These are phyloP conservation scores for Echinosophora koreensis DNA, from an alignment of 306 rosid species.

Conservation along the genomic window DNA sequence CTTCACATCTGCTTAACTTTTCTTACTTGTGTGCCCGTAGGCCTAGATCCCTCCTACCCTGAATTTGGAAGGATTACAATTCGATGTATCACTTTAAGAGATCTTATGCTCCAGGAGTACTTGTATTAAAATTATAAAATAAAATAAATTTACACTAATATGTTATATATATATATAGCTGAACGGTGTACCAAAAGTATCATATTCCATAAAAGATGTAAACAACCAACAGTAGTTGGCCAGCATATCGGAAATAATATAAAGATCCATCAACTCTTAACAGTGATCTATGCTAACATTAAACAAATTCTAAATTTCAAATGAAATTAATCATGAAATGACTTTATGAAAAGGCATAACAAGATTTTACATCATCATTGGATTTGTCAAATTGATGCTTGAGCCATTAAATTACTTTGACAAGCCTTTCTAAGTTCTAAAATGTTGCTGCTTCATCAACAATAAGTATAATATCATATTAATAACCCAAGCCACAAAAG, in stretches of 20 bases:
- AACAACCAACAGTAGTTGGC: conserved; percentile 6
- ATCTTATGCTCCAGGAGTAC: background rate
- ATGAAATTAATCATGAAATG: conserved; percentile 22
- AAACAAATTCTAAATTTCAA: conserved; percentile 37
- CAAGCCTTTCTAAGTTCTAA: conserved; percentile 27
- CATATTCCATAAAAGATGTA: conserved; percentile 17
- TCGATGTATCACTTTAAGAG: background rate
- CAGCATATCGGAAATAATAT: conserved; percentile 24
- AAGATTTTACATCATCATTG: conserved; percentile 7
- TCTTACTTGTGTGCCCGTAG: conserved; percentile 8
- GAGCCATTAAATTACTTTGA: conserved; percentile 31
- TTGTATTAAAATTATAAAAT: background rate
- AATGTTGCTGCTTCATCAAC: conserved; percentile 11
- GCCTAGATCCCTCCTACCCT: conserved; percentile 27
- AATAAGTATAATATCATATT: conserved; percentile 22
- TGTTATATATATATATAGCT: background rate
- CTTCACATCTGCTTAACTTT: background rate
- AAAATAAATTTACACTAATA: background rate
- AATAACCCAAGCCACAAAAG: conserved; percentile 27
- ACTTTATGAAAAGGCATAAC: conserved; percentile 18
- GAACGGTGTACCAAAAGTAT: conserved; percentile 19
- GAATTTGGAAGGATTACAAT: conserved; percentile 18
- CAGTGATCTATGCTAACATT: conserved; percentile 8
- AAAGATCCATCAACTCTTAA: conserved; percentile 9
- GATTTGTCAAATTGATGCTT: conserved; percentile 26